Base-by-base conservation (phyloP, 257 asterid genomes). In the Oldenlandia corymbosa region DNA sequence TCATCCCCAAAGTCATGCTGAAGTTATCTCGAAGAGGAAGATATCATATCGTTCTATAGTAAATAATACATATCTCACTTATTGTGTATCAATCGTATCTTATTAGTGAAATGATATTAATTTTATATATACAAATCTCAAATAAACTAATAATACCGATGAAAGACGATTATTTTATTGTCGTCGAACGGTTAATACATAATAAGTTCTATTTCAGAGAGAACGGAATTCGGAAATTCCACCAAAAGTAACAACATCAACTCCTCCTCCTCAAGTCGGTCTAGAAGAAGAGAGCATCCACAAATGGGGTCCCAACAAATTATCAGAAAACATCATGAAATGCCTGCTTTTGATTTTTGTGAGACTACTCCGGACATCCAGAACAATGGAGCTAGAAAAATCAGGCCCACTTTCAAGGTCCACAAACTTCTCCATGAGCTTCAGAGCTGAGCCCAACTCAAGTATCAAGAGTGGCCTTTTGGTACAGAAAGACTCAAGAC, bases 251-350 rank as follows among this genome's bases (percentile, higher is more conserved):
- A 67, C 62, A 2, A 21, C 66, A 20, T 58, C 86, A 8, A 71
- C 81, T 52, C 74, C 84, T 64, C 87, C 81, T 52, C 74, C 84
- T 64, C 87, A 95, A 36, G 21, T 81, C 7, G 85, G 77, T 3
- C 10, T 79, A 2, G 95, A 78, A 45, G 97, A 89, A 56, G 95
- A 92, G 23, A 79, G 55, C 77, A 76, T 83, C 23, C 83, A 81
- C n/a, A 75, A 78, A 67, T 87, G 83, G 88, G 20, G 88, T 1
- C 96, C 99, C 8, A 93, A 93, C 83, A 93, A 89, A 84, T 53
- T 93, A 39, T 87, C 99, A 0, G 97, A 93, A 79, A 90, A 80
- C 78, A 79, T 89, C 12, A 82, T 87, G 88, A 93, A 90, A 82
- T 87, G 96, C 58, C 68, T 92, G 73, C 30, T 84, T 20, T 84